Conservation (phyloP, 139 green algal species). For the Nannochloris sp. region DNA sequence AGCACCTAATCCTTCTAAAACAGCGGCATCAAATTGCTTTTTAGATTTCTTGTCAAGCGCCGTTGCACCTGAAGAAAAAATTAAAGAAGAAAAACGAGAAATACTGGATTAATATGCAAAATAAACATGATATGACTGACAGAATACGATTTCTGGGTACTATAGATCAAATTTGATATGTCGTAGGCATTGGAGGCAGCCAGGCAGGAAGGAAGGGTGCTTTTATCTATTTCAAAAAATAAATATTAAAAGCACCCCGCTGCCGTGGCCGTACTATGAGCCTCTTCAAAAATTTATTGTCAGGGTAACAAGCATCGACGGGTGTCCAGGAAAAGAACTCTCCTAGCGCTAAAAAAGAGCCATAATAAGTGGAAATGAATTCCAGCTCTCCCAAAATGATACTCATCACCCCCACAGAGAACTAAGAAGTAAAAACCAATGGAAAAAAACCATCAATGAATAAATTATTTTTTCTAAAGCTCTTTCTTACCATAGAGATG, state of each 20-base stretch:
- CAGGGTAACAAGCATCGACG: not conserved
- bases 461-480: too few species aligned
- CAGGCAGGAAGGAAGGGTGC: not conserved
- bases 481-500: not conserved
- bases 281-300: slow-evolving; percentile 16
- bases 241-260: not conserved
- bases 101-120: not conserved
- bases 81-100: not conserved
- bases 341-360: too few species aligned
- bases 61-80: slow-evolving; percentile 27
- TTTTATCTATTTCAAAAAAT: not conserved
- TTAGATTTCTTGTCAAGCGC: slow-evolving; percentile 49
- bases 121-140: not conserved
- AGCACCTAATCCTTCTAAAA: slow-evolving; percentile 41
- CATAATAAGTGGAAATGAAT: not conserved
- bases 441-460: not conserved
- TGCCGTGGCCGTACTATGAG: slow-evolving; percentile 32
- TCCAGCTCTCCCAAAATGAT: not conserved
- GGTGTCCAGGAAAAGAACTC: slow-evolving; percentile 10
- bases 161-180: not conserved
- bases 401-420: not conserved
- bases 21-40: slow-evolving; percentile 43
- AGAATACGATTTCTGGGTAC: too few species aligned
- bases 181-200: slow-evolving; percentile 32
- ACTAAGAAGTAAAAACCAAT: not conserved